These are phyloP conservation scores for Penicillium ucsense DNA, from an alignment of 495 filamentous ascomycete species.

Conservation along the genomic window DNA sequence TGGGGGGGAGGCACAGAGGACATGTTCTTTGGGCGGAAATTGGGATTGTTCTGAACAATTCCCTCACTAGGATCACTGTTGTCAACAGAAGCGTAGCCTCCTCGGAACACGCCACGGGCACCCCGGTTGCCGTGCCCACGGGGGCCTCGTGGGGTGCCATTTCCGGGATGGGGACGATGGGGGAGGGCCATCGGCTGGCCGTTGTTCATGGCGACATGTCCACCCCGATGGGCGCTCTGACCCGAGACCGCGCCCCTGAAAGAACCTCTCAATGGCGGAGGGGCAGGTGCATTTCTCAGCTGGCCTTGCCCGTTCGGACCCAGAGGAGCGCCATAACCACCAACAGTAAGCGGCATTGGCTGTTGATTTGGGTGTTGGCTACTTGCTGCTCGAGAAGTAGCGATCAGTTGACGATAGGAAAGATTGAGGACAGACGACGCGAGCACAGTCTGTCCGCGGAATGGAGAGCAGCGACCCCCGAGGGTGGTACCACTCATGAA, in stretches of 20 bases:
- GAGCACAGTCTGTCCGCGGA: slow-evolving; percentile 89
- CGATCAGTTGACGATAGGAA: slow-evolving; percentile 68
- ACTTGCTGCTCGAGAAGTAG: slow-evolving; percentile 59
- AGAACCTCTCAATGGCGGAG: slow-evolving; percentile 58
- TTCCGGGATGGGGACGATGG: slow-evolving; percentile 27
- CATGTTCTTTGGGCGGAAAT: slow-evolving; percentile 53
- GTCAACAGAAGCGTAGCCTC: slow-evolving; percentile 46
- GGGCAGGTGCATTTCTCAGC: slow-evolving; percentile 55
- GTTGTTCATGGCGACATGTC: slow-evolving; percentile 32
- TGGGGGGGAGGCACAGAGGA: slow-evolving; percentile 72
- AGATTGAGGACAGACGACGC: slow-evolving; percentile 78
- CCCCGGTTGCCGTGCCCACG: slow-evolving; percentile 14
- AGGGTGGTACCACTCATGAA: slow-evolving; percentile 96
- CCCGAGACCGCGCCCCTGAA: slow-evolving; percentile 59
- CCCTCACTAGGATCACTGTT: slow-evolving; percentile 38
- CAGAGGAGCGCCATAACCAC: slow-evolving; percentile 49
- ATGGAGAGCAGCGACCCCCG: slow-evolving; percentile 82
- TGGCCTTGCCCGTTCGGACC: slow-evolving; percentile 54
- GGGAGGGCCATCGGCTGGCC: slow-evolving; percentile 28
- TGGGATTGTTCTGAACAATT: slow-evolving; percentile 40
- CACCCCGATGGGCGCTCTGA: slow-evolving; percentile 22
- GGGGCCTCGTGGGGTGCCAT: slow-evolving; percentile 21
- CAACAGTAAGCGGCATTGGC: slow-evolving; percentile 46
- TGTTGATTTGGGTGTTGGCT: slow-evolving; percentile 43
- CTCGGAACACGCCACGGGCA: slow-evolving; percentile 33